Conservation (phyloP, 2,329 filamentous ascomycete genomes). For the Colletotrichum spaethianum region DNA sequence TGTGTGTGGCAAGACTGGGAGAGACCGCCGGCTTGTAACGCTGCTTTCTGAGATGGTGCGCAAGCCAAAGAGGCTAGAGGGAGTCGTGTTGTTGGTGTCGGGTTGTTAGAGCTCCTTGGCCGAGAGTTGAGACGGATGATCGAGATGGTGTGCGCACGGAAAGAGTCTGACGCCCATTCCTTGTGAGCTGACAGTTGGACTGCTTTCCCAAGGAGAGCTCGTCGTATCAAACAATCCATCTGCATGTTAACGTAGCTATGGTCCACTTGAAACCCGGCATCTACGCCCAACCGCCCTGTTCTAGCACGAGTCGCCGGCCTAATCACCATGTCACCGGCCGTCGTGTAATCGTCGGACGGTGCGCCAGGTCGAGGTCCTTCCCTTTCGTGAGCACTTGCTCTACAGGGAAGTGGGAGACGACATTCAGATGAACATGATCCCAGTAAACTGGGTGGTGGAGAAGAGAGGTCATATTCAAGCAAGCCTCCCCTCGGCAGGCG, state of each 20-base stretch:
- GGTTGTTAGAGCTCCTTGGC: background rate
- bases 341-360: background rate
- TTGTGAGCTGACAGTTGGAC: background rate
- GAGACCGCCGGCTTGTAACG: background rate
- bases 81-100: background rate
- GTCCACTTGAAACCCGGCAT: background rate
- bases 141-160: background rate
- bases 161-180: background rate
- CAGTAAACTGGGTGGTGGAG: background rate
- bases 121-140: background rate
- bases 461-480: background rate
- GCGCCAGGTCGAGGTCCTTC: background rate
- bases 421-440: background rate
- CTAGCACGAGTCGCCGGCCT: no score
- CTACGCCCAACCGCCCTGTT: background rate
- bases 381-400: background rate
- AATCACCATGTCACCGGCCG: background rate
- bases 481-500: background rate
- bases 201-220: background rate
- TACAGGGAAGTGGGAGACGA: background rate
- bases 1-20: background rate
- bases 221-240: background rate
- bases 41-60: background rate
- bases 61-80: background rate
- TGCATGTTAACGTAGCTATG: background rate